Conservation (phyloP, 2,329 filamentous ascomycete genomes). For the Pseudocercospora eumusae region DNA sequence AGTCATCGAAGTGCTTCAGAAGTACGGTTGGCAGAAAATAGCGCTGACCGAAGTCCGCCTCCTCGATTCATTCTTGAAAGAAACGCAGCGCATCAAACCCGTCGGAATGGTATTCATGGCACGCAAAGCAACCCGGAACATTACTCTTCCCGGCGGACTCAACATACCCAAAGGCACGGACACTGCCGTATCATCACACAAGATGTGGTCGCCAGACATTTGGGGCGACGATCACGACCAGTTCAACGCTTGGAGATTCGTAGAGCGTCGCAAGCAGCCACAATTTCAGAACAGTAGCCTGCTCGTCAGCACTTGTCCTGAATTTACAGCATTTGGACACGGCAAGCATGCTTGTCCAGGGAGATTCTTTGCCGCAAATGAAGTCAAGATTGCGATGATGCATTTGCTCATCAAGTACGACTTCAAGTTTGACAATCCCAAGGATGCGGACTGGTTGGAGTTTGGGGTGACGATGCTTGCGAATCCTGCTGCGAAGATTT, state of each 20-base stretch:
- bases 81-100: slow-evolving; percentile 36
- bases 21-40: slow-evolving; percentile 37
- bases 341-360: slow-evolving; percentile 42
- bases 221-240: slow-evolving; percentile 27
- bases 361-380: slow-evolving; percentile 41
- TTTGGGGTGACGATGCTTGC: slow-evolving; percentile 17
- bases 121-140: slow-evolving; percentile 30
- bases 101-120: slow-evolving; percentile 29
- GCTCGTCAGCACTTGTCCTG: slow-evolving; percentile 26
- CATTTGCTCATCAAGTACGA: slow-evolving; percentile 42
- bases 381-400: slow-evolving; percentile 40
- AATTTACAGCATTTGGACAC: slow-evolving; percentile 36
- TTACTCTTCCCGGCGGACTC: slow-evolving; percentile 35
- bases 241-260: slow-evolving; percentile 33
- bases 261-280: slow-evolving; percentile 25
- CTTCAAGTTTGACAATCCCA: slow-evolving; percentile 30
- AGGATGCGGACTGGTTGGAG: slow-evolving; percentile 11
- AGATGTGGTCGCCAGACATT: slow-evolving; percentile 21
- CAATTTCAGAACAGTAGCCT: slow-evolving; percentile 27
- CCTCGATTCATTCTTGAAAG: slow-evolving; percentile 41
- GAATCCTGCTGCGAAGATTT: slow-evolving; percentile 22
- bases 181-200: slow-evolving; percentile 22
- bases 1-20: slow-evolving; percentile 30
- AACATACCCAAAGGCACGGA: slow-evolving; percentile 31
- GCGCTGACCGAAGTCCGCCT: slow-evolving; percentile 37